A percentile compares a stretch with the other conserved stretches of the same genome.
Conservation (phyloP, 805 yeast genomes). For the Candida pini region DNA sequence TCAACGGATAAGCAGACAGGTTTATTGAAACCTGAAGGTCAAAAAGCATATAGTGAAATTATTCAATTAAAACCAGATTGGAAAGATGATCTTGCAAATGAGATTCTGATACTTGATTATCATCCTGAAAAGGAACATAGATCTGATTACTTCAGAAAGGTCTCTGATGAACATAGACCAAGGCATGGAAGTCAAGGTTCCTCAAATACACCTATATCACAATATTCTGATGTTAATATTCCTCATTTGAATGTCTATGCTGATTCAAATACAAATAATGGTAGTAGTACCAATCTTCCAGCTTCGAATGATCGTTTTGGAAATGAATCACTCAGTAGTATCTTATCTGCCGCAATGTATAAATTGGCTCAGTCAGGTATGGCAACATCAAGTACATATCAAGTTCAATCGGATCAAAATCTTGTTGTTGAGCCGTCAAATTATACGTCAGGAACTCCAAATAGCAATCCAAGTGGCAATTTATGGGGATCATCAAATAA, state of each 20-base stretch:
- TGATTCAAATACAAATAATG: no score
- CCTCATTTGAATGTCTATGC: slow-evolving; percentile 15
- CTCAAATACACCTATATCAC: slow-evolving; percentile 10
- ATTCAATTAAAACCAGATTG: slow-evolving; percentile 25
- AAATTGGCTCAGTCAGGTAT: slow-evolving; percentile 18
- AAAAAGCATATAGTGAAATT: slow-evolving; percentile 16
- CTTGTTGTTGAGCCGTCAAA: slow-evolving; percentile 9
- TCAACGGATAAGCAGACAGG: slow-evolving; percentile 27
- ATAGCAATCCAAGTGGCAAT: slow-evolving; percentile 9
- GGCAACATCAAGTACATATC: slow-evolving; percentile 9
- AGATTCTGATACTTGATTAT: slow-evolving; percentile 27
- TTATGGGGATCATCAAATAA: slow-evolving; percentile 11
- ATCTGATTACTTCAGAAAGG: slow-evolving; percentile 31
- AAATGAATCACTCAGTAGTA: slow-evolving; percentile 15
- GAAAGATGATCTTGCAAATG: slow-evolving; percentile 24
- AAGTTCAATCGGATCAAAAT: slow-evolving; percentile 13
- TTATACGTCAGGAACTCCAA: slow-evolving; percentile 4
- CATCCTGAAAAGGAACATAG: slow-evolving; percentile 35
- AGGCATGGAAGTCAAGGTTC: slow-evolving; percentile 12
- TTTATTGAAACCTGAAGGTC: slow-evolving; percentile 23
- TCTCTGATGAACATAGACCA: slow-evolving; percentile 21
- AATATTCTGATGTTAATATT: slow-evolving; percentile 26
- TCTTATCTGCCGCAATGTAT: slow-evolving; percentile 19
- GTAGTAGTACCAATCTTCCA: slow-evolving; percentile 9
- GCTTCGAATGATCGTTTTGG: slow-evolving; percentile 7